Evolutionary conservation across 805 yeast species (phyloP), one percentile per base, ranked within the genome.

Genomic region (Hanseniaspora vineae): DNA sequence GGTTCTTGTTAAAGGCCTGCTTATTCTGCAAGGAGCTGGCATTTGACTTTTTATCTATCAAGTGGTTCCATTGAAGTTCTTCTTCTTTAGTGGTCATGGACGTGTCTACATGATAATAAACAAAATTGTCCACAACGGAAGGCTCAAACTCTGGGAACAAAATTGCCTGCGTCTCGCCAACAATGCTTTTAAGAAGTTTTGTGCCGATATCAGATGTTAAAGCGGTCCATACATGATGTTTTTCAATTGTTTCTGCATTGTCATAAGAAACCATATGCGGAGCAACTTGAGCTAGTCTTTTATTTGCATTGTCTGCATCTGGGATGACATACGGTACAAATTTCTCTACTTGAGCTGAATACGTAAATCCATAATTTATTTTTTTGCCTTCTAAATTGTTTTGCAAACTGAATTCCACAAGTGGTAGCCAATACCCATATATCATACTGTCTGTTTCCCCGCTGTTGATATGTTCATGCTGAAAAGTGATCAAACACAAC

Each of bases 361-460:
- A 40, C 31, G 15, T 12, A 9, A 40, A 9, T 3, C 43, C 43
- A 31, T 40, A 40, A 13, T 39, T 12, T 17, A 18, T 39, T 33
- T 14, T 13, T 10, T 33, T n/a, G 14, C 37, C 20, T 19, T 2
- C 33, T 42, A 2, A 39, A 48, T 44, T 56, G 51, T 46, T 54
- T 57, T n/a, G 46, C 43, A 17, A 59, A 32, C 46, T 51, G 11
- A 10, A 5, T 12, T 12, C 15, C 14, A 33, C 15, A 13, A n/a
- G 42, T 35, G 12, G 49, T 29, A 62, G 49, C 65, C 65, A 62
- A 49, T 61, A 62, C 0, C 66, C 66, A 46, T 62, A 61, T 17
- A 65, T 47, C 20, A 55, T 20, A n/a, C 52, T 46, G 19, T 37
- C 40, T 6, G 15, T n/a, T n/a, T 11, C 40, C 6, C n/a, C 17